Percentiles rank a stretch among this genome's conserved stretches.
Conservation (phyloP, 768 basidiomycete genomes). For the Boletus subparvulus region DNA sequence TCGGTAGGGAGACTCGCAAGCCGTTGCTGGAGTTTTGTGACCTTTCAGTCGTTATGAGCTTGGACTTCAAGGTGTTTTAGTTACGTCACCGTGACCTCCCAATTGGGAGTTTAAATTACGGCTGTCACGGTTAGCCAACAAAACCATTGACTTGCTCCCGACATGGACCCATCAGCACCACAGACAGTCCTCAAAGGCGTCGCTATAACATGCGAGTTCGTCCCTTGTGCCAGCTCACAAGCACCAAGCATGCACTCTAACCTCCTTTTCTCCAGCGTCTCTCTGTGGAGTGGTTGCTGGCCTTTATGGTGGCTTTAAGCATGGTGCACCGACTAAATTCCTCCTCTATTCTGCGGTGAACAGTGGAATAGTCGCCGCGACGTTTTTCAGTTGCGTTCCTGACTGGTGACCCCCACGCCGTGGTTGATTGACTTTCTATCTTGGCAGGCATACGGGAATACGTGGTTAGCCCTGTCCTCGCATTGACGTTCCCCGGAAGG, state of each 20-base stretch:
- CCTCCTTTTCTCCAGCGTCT: constrained; percentile 46
- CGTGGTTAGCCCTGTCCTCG: constrained; percentile 62
- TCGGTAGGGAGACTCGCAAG: constrained; percentile 1
- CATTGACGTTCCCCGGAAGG: constrained; percentile 42
- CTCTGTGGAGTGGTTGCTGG: constrained; percentile 49
- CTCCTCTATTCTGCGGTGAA: constrained; percentile 67
- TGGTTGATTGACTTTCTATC: not conserved
- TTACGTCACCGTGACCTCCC: not conserved
- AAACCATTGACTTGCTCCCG: not conserved
- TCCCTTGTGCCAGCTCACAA: constrained; percentile 28
- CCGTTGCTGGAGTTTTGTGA: not conserved
- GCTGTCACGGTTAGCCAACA: too few species aligned
- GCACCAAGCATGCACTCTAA: constrained; percentile 22
- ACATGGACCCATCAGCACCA: constrained; percentile 34
- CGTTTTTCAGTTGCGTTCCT: constrained; percentile 70
- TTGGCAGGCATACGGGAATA: constrained; percentile 72
- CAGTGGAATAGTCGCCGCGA: constrained; percentile 64
- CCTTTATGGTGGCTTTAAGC: constrained; percentile 46
- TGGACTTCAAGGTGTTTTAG: not conserved
- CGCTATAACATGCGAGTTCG: constrained; percentile 78
- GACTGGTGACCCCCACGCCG: not conserved
- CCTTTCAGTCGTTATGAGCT: not conserved
- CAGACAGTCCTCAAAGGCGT: constrained; percentile 57
- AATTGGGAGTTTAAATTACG: not conserved
- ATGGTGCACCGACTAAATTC: constrained; percentile 48